Evolutionary conservation across 108 stramenopile species (phyloP), one percentile per base, ranked within the genome.

Genomic region (Craspedostauros australis): DNA sequence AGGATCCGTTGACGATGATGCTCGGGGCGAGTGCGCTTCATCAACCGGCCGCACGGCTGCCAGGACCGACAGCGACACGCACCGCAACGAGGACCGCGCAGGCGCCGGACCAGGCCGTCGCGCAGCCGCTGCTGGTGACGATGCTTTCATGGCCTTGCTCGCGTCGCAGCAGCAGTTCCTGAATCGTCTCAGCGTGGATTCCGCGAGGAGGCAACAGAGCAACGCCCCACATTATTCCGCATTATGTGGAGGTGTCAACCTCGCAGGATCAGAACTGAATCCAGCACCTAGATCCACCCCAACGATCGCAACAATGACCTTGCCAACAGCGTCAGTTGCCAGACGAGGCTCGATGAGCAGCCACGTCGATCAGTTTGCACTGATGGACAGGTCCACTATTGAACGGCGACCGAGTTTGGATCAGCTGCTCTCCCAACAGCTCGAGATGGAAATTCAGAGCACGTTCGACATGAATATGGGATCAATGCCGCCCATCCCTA

Each of bases 161-260:
- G 56, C 53, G 15, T 61, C 64, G 16, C 72, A 73, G 26, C 42
- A 65, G 6, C 41, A 60, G 18, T 38, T 73, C 6, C 48, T 73
- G 14, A 56, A 30, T 59, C 33, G 51, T 18, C 33, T 62, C 15
- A 65, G 47, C 37, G 32, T 24, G 2, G 61, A 71, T 31, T 40
- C 27, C 2, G 25, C 40, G 1, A 21, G 28, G 59, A 32, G 21
- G 25, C 27, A 18, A 32, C 29, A n/a, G 0, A 56, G 42, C 6
- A 24, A 52, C 12, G 34, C 11, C 11, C 12, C 9, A 11, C 34
- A 36, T 36, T 12, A 36, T 36, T 12, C 34, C n/a, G n/a, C n/a
- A n/a, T n/a, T 36, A 8, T 11, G 34, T 9, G 34, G 9, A 36
- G 11, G 9, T 9, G 34, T 36, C 9, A 8, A 8, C 12, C 12